Percentiles rank a stretch among this genome's conserved stretches.
Evolutionary conservation across 345 rosid genomes (phyloP).

Genomic region (Erodium maritimum): DNA sequence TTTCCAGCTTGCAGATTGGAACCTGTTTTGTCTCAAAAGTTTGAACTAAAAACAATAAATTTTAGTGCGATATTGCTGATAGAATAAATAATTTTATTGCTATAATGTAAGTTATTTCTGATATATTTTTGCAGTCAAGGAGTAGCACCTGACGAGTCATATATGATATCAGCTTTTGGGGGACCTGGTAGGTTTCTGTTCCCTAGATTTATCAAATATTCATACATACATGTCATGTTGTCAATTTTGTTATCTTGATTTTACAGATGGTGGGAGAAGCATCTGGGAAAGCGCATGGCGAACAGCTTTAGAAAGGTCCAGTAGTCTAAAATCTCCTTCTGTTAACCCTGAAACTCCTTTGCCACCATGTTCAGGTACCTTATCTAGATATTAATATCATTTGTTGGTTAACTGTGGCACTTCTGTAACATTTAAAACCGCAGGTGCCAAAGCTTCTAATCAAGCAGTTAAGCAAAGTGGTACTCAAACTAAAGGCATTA

Average conservation of each 20-base stretch:
- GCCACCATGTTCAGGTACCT: slow-evolving; percentile 58
- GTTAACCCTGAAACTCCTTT: slow-evolving; percentile 53
- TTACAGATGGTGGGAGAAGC: slow-evolving; percentile 69
- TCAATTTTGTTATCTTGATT: slow-evolving; percentile 10
- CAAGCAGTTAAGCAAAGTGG: slow-evolving; percentile 37
- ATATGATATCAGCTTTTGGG: slow-evolving; percentile 95
- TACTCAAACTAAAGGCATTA: slow-evolving; percentile 30
- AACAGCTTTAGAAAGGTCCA: slow-evolving; percentile 44
- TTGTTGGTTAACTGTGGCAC: not conserved
- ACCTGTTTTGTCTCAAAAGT: not conserved
- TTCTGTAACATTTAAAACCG: slow-evolving; percentile 10
- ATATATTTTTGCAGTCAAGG: slow-evolving; percentile 61
- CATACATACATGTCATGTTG: not conserved
- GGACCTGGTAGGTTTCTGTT: slow-evolving; percentile 53
- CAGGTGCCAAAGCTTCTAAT: slow-evolving; percentile 36
- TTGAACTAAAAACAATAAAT: no score
- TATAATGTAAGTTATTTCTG: slow-evolving; percentile 2
- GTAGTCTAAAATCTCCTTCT: slow-evolving; percentile 38
- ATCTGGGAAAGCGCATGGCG: slow-evolving; percentile 83
- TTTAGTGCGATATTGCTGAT: no score
- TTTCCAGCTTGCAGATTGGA: not conserved
- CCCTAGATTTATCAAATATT: slow-evolving; percentile 7
- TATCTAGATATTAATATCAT: not conserved
- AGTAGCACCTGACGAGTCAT: slow-evolving; percentile 81
- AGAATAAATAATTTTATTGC: not conserved